A percentile compares a stretch with the other conserved stretches of the same genome.
Conservation (phyloP, 208 protist species). For the Trypanosoma platydactyli region DNA sequence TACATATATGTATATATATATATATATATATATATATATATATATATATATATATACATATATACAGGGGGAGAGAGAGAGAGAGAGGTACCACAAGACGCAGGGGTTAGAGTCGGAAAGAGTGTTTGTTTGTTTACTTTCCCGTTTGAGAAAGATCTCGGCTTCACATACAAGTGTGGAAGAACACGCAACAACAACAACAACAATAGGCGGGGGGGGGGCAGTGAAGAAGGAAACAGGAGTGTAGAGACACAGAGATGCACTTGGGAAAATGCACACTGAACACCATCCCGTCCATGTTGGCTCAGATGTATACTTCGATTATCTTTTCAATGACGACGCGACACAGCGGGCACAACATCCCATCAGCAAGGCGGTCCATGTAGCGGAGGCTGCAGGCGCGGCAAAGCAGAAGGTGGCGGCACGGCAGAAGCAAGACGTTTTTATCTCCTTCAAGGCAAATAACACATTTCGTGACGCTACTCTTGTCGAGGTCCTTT, state of each 20-base stretch:
- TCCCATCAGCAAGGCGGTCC: constrained; percentile 43
- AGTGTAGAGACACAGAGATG: constrained; percentile 4
- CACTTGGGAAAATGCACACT: constrained; percentile 4
- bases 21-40: constrained; percentile 19
- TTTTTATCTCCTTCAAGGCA: constrained; percentile 38
- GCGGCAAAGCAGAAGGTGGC: constrained; percentile 54
- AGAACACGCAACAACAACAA: too few species aligned
- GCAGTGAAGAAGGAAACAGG: not conserved
- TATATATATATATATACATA: not conserved
- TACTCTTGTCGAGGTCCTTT: not conserved
- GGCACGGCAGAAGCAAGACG: constrained; percentile 61
- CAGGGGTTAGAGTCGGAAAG: too few species aligned
- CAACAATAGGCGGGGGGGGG: too few species aligned
- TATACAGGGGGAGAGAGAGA: not conserved
- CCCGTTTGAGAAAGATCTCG: too few species aligned
- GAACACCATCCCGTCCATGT: too few species aligned
- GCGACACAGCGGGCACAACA: constrained; percentile 60
- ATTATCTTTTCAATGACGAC: constrained; percentile 27
- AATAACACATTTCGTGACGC: constrained; percentile 41
- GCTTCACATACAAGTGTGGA: too few species aligned
- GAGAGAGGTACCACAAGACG: not conserved
- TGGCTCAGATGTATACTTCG: constrained; percentile 28
- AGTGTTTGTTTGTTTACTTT: too few species aligned
- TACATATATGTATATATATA: constrained; percentile 15
- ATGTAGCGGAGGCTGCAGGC: constrained; percentile 41